Evolutionary conservation across 441 rosid genomes (phyloP), one percentile per base, ranked within the genome.

Genomic region (Erodium trifolium): DNA sequence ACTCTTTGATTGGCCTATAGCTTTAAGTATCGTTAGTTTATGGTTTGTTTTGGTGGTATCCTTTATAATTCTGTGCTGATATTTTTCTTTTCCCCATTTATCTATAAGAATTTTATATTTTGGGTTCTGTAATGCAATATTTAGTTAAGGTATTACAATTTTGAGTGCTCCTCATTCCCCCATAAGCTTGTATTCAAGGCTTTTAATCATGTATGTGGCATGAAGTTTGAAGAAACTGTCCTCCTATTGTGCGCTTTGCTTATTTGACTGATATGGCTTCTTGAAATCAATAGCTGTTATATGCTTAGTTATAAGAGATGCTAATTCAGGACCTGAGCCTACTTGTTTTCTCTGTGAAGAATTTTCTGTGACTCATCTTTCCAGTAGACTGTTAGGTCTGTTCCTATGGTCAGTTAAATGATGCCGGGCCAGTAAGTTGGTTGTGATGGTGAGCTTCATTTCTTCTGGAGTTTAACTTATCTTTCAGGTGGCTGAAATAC

Each of bases 141-240:
- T 53, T 5, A 53, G 60, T 5, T 53, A 18, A 53, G 7, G 14
- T 14, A 4, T 53, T 53, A 53, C 4, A 18, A 53, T 14, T 53
- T 16, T 12, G 18, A 53, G 60, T 45, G 17, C 18, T 53, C 13
- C 60, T 53, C 18, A n/a, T 53, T 53, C 3, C 13, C 12, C 16
- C 59, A n/a, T 13, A 51, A 51, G 59, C 17, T 51, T 51, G 59
- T 51, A 4, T 53, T 53, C 18, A n/a, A 53, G 60, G 18, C 5
- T 53, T 53, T 53, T 14, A 53, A 16, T 49, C 6, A 53, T 53
- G 18, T 53, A n/a, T 53, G 13, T 14, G 19, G 8, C 37, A 18
- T 53, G 60, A 53, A 53, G 60, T 53, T 53, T 53, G 60, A n/a
- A 53, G 60, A 53, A 53, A 53, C 60, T 53, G 60, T 53, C 7